Evolutionary conservation across 371 early-diverging fungal species (phyloP).

Genomic region (Actinomortierella ambigua): DNA sequence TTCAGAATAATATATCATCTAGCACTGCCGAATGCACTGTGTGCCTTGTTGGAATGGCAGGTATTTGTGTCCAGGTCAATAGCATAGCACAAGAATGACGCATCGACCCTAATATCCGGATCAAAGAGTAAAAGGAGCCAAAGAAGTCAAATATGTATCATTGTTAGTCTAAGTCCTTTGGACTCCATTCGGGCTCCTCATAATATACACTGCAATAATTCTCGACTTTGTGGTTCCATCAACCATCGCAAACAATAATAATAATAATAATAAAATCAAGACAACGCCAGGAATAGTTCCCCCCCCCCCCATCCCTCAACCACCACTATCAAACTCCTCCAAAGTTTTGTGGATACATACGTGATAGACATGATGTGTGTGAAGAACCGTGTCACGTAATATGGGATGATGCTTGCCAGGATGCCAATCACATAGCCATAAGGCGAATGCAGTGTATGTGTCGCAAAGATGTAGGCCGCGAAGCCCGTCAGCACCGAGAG

Average conservation of each 20-base stretch:
- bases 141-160: not conserved
- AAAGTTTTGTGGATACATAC: slow-evolving; percentile 53
- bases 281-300: not conserved
- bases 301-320: not conserved
- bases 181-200: too few relatives aligned
- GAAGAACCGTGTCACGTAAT: slow-evolving; percentile 70
- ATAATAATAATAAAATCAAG: not conserved
- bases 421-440: slow-evolving; percentile 75
- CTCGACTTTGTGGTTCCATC: too few relatives aligned
- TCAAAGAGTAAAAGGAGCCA: slow-evolving; percentile 2
- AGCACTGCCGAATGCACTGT: slow-evolving; percentile 49
- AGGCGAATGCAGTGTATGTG: slow-evolving; percentile 63
- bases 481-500: slow-evolving; percentile 64
- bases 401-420: slow-evolving; percentile 66
- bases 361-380: slow-evolving; percentile 77
- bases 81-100: slow-evolving; percentile 80
- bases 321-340: not conserved
- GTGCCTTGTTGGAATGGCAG: slow-evolving; percentile 60
- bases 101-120: slow-evolving; percentile 65
- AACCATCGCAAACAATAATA: not conserved
- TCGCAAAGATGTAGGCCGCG: slow-evolving; percentile 68
- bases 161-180: too few relatives aligned
- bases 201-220: too few relatives aligned
- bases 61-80: slow-evolving; percentile 78
- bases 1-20: slow-evolving; percentile 7